Percentiles rank a stretch among this genome's conserved stretches.
Conservation (phyloP, 208 protist genomes). For the Leishmania gerbilli region DNA sequence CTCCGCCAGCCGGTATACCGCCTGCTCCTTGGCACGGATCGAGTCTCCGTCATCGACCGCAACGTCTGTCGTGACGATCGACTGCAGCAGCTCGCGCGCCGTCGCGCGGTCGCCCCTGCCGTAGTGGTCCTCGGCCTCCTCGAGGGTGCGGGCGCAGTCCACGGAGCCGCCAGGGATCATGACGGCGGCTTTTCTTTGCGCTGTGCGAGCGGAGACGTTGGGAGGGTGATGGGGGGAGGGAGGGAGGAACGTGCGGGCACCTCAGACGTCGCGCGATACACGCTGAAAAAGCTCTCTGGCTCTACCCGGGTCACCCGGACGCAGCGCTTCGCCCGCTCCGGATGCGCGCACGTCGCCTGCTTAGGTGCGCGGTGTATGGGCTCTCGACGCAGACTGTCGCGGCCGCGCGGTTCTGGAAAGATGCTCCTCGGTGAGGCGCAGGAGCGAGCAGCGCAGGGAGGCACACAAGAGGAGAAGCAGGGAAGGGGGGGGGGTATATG, state of each 20-base stretch:
- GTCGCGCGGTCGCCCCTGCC: conserved; percentile 59
- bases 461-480: background rate
- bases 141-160: conserved; percentile 33
- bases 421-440: background rate
- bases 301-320: background rate
- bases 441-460: background rate
- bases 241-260: background rate
- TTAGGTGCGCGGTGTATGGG: no score
- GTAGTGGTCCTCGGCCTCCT: conserved; percentile 63
- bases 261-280: background rate
- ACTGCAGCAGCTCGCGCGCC: conserved; percentile 51
- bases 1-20: conserved; percentile 77
- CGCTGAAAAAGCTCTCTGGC: background rate
- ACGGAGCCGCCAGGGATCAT: conserved; percentile 14
- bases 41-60: conserved; percentile 57
- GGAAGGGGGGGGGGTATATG: background rate
- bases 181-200: background rate
- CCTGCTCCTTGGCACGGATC: conserved; percentile 80
- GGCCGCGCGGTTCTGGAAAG: background rate
- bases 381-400: background rate
- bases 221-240: background rate
- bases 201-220: background rate
- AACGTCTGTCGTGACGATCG: conserved; percentile 45
- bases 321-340: background rate
- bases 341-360: background rate